Conservation (phyloP, 305 asterid genomes). For the Rubia peregrina region DNA sequence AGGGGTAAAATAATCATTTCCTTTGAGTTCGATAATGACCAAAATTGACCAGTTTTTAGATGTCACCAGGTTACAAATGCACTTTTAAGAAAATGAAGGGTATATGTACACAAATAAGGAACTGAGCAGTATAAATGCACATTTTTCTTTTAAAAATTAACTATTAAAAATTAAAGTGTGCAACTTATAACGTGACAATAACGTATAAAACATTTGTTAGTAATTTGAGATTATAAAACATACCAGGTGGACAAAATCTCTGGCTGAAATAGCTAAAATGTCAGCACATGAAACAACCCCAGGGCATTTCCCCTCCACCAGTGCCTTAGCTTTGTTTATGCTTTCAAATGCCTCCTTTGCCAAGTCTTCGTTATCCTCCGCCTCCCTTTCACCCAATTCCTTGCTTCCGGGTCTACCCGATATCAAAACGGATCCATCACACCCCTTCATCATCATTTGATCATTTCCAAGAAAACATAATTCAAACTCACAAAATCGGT, state of each 20-base stretch:
- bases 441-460: constrained; percentile 43
- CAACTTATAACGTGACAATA: background rate
- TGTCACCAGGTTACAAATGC: too few species aligned
- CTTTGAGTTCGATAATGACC: too few species aligned
- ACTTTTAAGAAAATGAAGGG: too few species aligned
- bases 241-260: constrained; percentile 89
- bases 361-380: constrained; percentile 75
- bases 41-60: too few species aligned
- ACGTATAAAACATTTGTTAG: background rate
- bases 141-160: too few species aligned
- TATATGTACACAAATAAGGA: too few species aligned
- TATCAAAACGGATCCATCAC: constrained; percentile 76
- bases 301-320: constrained; percentile 88
- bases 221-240: constrained; percentile 1
- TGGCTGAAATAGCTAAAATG: constrained; percentile 83
- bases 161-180: background rate
- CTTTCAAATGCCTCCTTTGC: constrained; percentile 65
- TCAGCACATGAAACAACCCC: constrained; percentile 93
- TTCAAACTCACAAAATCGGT: background rate
- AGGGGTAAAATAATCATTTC: too few species aligned
- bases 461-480: background rate
- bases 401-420: constrained; percentile 55
- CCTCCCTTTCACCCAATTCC: constrained; percentile 67
- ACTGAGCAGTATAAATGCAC: too few species aligned
- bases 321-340: constrained; percentile 52